phyloP scores from a whole-genome alignment of 371 early-diverging fungal species.

The Paraphysoderma sedebokerense region DNA sequence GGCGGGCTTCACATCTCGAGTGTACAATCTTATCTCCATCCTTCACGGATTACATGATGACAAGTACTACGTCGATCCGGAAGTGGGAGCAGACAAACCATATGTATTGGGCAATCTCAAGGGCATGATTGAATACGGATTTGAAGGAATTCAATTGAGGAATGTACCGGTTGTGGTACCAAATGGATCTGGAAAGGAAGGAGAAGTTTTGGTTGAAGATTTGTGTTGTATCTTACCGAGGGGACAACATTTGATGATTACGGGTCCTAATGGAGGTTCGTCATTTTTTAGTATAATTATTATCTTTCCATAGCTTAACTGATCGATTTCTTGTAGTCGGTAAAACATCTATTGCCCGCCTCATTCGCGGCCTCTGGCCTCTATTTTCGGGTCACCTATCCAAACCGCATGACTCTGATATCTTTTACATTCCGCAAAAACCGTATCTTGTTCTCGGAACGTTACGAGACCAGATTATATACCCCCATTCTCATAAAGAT shows the following conservation, averaged over 20 bases:
- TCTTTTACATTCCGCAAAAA: constrained; percentile 91
- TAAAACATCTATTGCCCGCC: constrained; percentile 81
- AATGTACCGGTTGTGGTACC: constrained; percentile 50
- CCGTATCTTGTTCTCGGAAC: constrained; percentile 83
- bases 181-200: constrained; percentile 33
- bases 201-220: constrained; percentile 8
- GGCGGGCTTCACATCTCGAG: constrained; percentile 71
- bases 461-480: constrained; percentile 80
- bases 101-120: constrained; percentile 12
- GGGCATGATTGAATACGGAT: constrained; percentile 13
- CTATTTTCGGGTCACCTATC: constrained; percentile 64
- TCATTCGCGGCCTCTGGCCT: constrained; percentile 82
- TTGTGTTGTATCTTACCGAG: background rate
- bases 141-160: constrained; percentile 34
- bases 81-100: background rate
- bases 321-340: constrained; percentile 10
- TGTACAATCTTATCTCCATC: constrained; percentile 51
- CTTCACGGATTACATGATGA: constrained; percentile 35
- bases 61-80: constrained; percentile 9
- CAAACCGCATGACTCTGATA: constrained; percentile 52
- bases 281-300: constrained; percentile 1
- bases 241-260: constrained; percentile 30
- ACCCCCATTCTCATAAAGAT: constrained; percentile 45
- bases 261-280: constrained; percentile 84
- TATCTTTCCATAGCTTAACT: background rate